These are phyloP conservation scores for Fusarium dimerum DNA, from an alignment of 2,329 filamentous ascomycete species.

Conservation along the genomic window DNA sequence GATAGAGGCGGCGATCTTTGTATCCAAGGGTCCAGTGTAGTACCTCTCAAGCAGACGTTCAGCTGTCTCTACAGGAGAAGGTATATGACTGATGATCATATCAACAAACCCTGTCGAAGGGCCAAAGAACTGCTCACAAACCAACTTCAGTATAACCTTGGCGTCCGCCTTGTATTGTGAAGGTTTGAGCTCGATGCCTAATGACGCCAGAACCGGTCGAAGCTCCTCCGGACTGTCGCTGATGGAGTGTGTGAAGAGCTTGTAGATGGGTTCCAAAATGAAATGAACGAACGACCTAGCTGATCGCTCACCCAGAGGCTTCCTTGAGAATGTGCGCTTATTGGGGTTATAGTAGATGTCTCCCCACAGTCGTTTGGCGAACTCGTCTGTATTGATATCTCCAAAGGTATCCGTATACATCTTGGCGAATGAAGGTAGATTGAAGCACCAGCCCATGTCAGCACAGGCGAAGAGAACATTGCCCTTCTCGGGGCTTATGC, in stretches of 20 bases:
- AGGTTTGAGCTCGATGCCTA: conserved; percentile 87
- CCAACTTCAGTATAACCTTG: conserved; percentile 81
- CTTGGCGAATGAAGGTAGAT: conserved; percentile 87
- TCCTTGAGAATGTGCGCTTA: conserved; percentile 89
- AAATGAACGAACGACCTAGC: conserved; percentile 93
- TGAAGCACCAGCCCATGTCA: conserved; percentile 96
- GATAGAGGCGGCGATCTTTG: conserved; percentile 79
- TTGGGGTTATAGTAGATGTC: conserved; percentile 94
- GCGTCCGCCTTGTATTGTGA: conserved; percentile 91
- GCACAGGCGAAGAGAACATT: conserved; percentile 97
- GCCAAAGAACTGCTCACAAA: conserved; percentile 95
- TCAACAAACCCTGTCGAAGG: conserved; percentile 88
- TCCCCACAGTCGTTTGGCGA: conserved; percentile 86
- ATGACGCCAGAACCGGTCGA: conserved; percentile 71
- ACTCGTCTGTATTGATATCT: conserved; percentile 78
- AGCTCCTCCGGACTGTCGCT: conserved; percentile 86
- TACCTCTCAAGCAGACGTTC: conserved; percentile 77
- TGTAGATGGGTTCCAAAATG: conserved; percentile 95
- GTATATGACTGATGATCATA: conserved; percentile 88
- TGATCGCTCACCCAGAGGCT: conserved; percentile 75
- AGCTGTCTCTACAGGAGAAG: conserved; percentile 80
- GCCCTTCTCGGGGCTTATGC: conserved; percentile 92
- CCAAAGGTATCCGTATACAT: conserved; percentile 93
- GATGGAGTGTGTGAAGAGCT: conserved; percentile 92
- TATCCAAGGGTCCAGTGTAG: conserved; percentile 89